Evolutionary conservation across 2,329 filamentous ascomycete genomes (phyloP), one percentile per base, ranked within the genome.

Genomic region (Cryphonectria japonica): DNA sequence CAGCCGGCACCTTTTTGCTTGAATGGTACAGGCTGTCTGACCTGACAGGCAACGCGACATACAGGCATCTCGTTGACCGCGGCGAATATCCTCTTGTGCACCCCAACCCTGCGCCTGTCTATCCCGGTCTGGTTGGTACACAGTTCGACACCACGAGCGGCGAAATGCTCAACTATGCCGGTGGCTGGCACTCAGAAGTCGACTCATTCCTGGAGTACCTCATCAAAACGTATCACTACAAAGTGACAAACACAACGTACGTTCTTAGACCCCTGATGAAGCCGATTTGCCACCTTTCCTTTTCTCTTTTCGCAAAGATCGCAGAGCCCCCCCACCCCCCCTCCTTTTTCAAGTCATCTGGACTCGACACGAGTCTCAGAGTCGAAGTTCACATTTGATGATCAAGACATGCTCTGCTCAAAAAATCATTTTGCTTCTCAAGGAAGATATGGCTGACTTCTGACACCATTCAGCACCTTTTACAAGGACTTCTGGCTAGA

Each of bases 181-280:
- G 68, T 16, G 68, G 68, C 1, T 69, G 68, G 68, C 68, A 69
- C 32, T 65, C 61, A 6, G 29, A 26, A 39, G 68, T 69, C 39
- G 68, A 69, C 61, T 69, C 68, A 9, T 69, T 69, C 50, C 37
- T 69, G 8, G 68, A 69, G 32, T 69, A 69, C 39, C 68, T 69
- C 37, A 69, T 69, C 68, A 69, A 69, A 29, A 37, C 43, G 19
- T 69, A 69, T 26, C 68, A 69, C 5, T 69, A 69, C 52, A 65
- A 69, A 29, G 50, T 46, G 14, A 69, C 68, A 1, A 69, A 69
- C 46, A 50, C 61, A 46, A 69, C 68, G 26, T 64, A 64, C 34
- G 61, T 64, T 64, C 13, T 8, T 32, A 6, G 7, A 29, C 3
- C 26, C 26, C 13, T n/a, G 9, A 9, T 13, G 37, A 39, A 39